Base-by-base conservation (phyloP, 164 flowering plant species). In the Vitis amurensis region DNA sequence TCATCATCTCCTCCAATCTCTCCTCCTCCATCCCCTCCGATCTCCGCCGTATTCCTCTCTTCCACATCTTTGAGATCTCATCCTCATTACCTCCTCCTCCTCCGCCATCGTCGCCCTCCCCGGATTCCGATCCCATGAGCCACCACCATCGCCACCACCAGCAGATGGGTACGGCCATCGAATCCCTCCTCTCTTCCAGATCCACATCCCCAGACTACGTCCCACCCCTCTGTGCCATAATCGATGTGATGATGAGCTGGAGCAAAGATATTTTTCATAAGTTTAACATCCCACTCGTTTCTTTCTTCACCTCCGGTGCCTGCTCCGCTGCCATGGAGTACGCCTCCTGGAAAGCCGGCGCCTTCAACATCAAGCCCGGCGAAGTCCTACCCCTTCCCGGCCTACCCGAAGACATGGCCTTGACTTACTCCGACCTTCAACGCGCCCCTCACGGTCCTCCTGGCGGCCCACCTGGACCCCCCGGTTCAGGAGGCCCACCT, bases 271-370 rank as follows among this genome's bases (percentile, higher is more conserved):
- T 68, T 1, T 78, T 77, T 71, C 2, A 12, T 10, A 72, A 68
- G 4, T 73, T 78, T 27, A 55, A 14, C 8, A 16, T 80, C 50
- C 81, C 81, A 0, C 64, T 58, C 8, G 66, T 80, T 5, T 68
- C 62, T 14, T 78, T 80, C 68, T 69, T 75, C 71, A 80, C 81
- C 13, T 74, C 79, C 52, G 79, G 83, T n/a, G 83, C 83, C 0
- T 61, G 74, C 75, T 66, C 74, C 8, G 75, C 79, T 0, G 81
- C 83, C 19, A 47, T 80, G 69, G 77, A 78, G 73, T 50, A 69
- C 16, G 78, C 77, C 58, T 58, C 60, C 37, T 80, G 75, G 75
- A 68, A 72, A 69, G 70, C 50, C 17, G 55, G 30, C 6, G 53
- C 66, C 1, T 9, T 15, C 0, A 73, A 72, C 51, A 13, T 80